phyloP scores from a whole-genome alignment of 2,329 filamentous ascomycete species.

The Arthrocladium fulminans region DNA sequence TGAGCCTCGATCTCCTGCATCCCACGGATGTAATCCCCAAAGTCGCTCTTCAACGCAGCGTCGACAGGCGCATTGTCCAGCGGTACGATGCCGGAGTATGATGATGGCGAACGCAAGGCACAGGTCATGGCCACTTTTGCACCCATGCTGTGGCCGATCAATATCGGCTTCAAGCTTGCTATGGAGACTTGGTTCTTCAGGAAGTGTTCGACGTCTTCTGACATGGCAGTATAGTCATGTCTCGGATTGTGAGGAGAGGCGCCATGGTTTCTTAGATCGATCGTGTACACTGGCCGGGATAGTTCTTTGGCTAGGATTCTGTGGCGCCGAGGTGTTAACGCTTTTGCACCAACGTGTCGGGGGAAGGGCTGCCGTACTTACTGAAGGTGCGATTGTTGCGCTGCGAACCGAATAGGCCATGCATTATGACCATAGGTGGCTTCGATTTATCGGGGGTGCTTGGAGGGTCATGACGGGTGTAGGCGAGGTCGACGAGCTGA shows the following conservation, averaged over 20 bases:
- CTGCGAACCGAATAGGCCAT: slow-evolving; percentile 83
- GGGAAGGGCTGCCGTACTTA: slow-evolving; percentile 56
- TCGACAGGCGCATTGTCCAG: slow-evolving; percentile 92
- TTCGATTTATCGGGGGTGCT: slow-evolving; percentile 1
- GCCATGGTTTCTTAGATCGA: slow-evolving; percentile 90
- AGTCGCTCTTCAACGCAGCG: slow-evolving; percentile 62
- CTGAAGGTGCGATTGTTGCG: slow-evolving; percentile 87
- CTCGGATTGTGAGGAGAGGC: slow-evolving; percentile 67
- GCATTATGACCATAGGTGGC: slow-evolving; percentile 73
- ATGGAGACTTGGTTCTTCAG: slow-evolving; percentile 58
- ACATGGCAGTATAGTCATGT: slow-evolving; percentile 77
- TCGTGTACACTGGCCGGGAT: slow-evolving; percentile 67
- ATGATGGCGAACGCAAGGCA: slow-evolving; percentile 59
- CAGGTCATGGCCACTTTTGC: slow-evolving; percentile 89
- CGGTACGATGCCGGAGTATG: slow-evolving; percentile 63
- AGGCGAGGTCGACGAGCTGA: slow-evolving; percentile 19
- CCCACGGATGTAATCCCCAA: slow-evolving; percentile 69
- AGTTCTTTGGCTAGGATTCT: slow-evolving; percentile 76
- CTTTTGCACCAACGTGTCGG: background rate
- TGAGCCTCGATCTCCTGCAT: slow-evolving; percentile 67
- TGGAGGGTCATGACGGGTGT: slow-evolving; percentile 20
- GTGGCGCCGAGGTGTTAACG: slow-evolving; percentile 5
- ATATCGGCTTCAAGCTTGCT: slow-evolving; percentile 54
- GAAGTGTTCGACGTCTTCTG: slow-evolving; percentile 72
- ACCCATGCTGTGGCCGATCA: slow-evolving; percentile 96